Percentiles rank a stretch among this genome's conserved stretches.
phyloP scores from a whole-genome alignment of 495 filamentous ascomycete genomes.

The Xylaria acuta region DNA sequence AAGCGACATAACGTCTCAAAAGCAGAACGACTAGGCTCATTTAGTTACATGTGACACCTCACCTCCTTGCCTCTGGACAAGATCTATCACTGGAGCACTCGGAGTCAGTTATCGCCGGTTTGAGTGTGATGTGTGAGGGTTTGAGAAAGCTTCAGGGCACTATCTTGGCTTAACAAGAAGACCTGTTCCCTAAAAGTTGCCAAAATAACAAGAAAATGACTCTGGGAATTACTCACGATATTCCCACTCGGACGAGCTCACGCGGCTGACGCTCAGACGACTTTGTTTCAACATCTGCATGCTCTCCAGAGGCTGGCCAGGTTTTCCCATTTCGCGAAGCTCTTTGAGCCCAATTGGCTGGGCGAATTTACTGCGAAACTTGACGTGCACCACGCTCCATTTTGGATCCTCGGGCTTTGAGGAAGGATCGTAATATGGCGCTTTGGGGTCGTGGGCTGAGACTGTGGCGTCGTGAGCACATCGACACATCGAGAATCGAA shows the following conservation, averaged over 20 bases:
- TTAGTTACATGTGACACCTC: slow-evolving; percentile 20
- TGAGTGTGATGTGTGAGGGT: background rate
- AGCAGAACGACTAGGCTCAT: background rate
- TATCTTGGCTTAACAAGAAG: background rate
- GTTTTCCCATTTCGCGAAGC: slow-evolving; percentile 66
- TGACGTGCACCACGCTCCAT: slow-evolving; percentile 89
- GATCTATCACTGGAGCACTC: slow-evolving; percentile 53
- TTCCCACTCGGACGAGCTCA: slow-evolving; percentile 76
- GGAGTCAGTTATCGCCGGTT: background rate
- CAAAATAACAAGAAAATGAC: background rate
- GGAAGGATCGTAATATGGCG: slow-evolving; percentile 85
- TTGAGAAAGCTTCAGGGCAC: background rate
- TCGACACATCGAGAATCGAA: slow-evolving; percentile 8
- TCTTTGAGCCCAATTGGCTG: slow-evolving; percentile 74
- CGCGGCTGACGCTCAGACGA: slow-evolving; percentile 83
- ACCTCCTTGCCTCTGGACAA: slow-evolving; percentile 52
- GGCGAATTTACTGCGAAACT: slow-evolving; percentile 81
- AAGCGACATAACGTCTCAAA: background rate
- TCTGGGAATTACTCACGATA: slow-evolving; percentile 50
- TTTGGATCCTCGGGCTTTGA: slow-evolving; percentile 75
- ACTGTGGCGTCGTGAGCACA: slow-evolving; percentile 56
- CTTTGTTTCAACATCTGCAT: slow-evolving; percentile 84
- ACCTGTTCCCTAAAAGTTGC: background rate
- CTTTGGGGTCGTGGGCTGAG: slow-evolving; percentile 75
- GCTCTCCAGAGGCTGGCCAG: slow-evolving; percentile 70